Evolutionary conservation across 768 basidiomycete genomes (phyloP), one percentile per base, ranked within the genome.

Genomic region (Leccinum boreale): DNA sequence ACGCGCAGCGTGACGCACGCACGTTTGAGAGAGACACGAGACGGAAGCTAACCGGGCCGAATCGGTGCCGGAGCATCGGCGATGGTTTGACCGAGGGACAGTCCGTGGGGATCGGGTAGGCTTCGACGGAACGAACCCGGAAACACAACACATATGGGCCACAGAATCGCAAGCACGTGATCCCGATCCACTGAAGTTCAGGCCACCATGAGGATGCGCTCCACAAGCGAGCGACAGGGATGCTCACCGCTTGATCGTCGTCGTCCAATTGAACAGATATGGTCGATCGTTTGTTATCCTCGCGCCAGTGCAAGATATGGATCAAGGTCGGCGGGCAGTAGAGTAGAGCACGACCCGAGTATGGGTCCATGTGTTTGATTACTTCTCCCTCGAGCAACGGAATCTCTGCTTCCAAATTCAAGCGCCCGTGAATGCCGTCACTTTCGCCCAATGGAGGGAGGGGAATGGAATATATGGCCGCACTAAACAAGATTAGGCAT

Each of bases 61-160:
- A 72, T 48, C 44, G 39, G 45, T 70, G 64, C 23, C 49, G 63
- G 42, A 68, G 61, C 36, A 61, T 36, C 35, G 64, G 70, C n/a
- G 65, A 39, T 19, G 50, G 31, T 8, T 33, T 4, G 52, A 58
- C 26, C 11, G 50, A 42, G 2, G 24, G 21, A 51, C 31, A 69
- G 62, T 55, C 58, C 11, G 56, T 56, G 28, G 57, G 63, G 47
- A 53, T 52, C 29, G 48, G 67, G 50, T 26, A 76, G 3, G 83
- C 67, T 57, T 85, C 82, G 23, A 87, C 62, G 1, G 83, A 78
- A 5, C 78, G 80, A 1, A 77, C 70, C 56, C 78, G 82, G 64
- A 85, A 77, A 23, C 81, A 74, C 24, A 86, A 68, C n/a, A 86
- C 62, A 53, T 81, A 79, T 0, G 75, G 70, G 3, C 79, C 82